phyloP scores from a whole-genome alignment of 805 yeast species.

The Cyberlindnera mrakii region DNA sequence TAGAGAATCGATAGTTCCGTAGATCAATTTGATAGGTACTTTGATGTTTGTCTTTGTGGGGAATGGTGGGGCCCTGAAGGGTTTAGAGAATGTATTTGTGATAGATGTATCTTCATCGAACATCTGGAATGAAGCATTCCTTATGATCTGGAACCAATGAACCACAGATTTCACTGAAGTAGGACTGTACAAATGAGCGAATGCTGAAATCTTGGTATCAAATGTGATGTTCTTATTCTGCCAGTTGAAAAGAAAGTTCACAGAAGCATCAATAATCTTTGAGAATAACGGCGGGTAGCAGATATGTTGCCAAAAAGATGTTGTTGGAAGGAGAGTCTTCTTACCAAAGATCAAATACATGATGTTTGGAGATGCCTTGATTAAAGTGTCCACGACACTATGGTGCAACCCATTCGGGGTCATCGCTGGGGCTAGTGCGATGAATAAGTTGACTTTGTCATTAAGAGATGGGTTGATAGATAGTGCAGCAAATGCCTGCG shows the following conservation, averaged over 20 bases:
- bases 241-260: conserved; percentile 76
- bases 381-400: conserved; percentile 65
- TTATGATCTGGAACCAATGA: conserved; percentile 93
- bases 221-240: conserved; percentile 59
- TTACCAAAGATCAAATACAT: conserved; percentile 72
- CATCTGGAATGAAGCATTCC: conserved; percentile 77
- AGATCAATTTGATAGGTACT: conserved; percentile 70
- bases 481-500: conserved; percentile 87
- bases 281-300: conserved; percentile 74
- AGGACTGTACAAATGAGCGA: conserved; percentile 83
- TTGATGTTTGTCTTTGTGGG: conserved; percentile 62
- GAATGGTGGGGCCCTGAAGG: conserved; percentile 30
- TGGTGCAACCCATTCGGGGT: conserved; percentile 83
- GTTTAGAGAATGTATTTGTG: conserved; percentile 29
- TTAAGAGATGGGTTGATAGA: conserved; percentile 63
- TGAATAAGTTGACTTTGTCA: conserved; percentile 44
- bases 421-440: conserved; percentile 92
- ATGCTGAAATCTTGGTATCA: conserved; percentile 72
- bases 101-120: conserved; percentile 58
- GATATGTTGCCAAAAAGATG: conserved; percentile 72
- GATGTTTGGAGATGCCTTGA: conserved; percentile 70
- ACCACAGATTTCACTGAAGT: conserved; percentile 89
- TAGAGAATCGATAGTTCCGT: conserved; percentile 75
- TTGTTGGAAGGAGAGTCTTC: conserved; percentile 63
- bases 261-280: conserved; percentile 64